Evolutionary conservation across 148 eudicot species (phyloP).

Genomic region (Gaultheria prostrata): DNA sequence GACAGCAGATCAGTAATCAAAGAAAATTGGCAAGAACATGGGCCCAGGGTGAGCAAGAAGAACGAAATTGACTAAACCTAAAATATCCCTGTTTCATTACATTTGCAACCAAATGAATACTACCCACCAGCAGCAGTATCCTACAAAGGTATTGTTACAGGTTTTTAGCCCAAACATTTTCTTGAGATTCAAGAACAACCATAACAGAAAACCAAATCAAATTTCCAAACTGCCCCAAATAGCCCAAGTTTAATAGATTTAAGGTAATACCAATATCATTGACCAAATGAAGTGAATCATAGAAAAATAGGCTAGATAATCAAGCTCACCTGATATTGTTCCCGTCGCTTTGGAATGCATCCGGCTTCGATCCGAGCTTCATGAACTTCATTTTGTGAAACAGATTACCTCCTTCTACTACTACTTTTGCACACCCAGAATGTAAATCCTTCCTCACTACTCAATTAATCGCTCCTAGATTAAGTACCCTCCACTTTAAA

Average conservation of each 20-base stretch:
- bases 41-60: not conserved
- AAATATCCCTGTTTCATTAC: not conserved
- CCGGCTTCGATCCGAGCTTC: slow-evolving; percentile 96
- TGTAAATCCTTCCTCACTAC: slow-evolving; percentile 21
- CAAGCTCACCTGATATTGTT: slow-evolving; percentile 54
- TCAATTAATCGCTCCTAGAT: slow-evolving; percentile 31
- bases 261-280: not conserved
- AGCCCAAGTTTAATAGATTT: not conserved
- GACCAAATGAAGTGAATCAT: slow-evolving; percentile 7
- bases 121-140: not conserved
- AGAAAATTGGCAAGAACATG: slow-evolving; percentile 7
- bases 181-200: not conserved
- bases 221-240: not conserved
- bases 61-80: not conserved
- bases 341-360: slow-evolving; percentile 68
- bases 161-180: not conserved
- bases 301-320: not conserved
- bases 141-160: not conserved
- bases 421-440: slow-evolving; percentile 28
- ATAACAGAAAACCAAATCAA: not conserved
- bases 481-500: slow-evolving; percentile 28
- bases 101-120: not conserved
- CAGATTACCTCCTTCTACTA: slow-evolving; percentile 28
- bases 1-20: slow-evolving; percentile 15
- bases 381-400: slow-evolving; percentile 78